These are phyloP conservation scores for Pseudofabraea citricarpa DNA, from an alignment of 2,329 filamentous ascomycete species.

Conservation along the genomic window DNA sequence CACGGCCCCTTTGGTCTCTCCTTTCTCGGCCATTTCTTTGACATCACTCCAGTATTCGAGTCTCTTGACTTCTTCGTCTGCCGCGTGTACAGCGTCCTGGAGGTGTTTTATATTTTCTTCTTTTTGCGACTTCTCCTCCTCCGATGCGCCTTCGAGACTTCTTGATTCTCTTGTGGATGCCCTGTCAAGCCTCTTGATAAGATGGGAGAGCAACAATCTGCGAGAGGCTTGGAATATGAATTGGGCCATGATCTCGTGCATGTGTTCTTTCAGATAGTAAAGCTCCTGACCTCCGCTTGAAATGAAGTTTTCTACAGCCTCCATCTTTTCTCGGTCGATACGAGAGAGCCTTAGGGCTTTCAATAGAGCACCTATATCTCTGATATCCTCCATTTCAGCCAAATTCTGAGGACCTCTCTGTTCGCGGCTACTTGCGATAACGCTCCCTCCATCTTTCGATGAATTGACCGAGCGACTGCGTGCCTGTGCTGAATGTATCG, in stretches of 20 bases:
- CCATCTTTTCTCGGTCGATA: conserved; percentile 89
- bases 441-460: conserved; percentile 13
- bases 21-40: conserved; percentile 56
- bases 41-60: conserved; percentile 88
- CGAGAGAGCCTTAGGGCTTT: conserved; percentile 60
- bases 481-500: conserved; percentile 54
- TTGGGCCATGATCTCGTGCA: conserved; percentile 79
- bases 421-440: conserved; percentile 11
- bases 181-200: conserved; percentile 61
- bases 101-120: conserved; percentile 58
- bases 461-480: conserved; percentile 36
- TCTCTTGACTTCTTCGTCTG: conserved; percentile 73
- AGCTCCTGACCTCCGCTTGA: conserved; percentile 71
- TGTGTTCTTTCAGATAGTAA: conserved; percentile 66
- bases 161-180: conserved; percentile 40
- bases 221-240: conserved; percentile 90
- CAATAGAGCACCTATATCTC: conserved; percentile 57
- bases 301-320: conserved; percentile 79
- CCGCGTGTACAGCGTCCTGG: conserved; percentile 68
- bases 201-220: conserved; percentile 65
- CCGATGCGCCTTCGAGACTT: conserved; percentile 22
- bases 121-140: conserved; percentile 26
- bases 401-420: conserved; percentile 29
- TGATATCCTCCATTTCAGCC: conserved; percentile 51
- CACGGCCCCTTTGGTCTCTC: conserved; percentile 29